Base-by-base conservation (phyloP, 1,139 yeast genomes). In the Yamadazyma sp. region DNA sequence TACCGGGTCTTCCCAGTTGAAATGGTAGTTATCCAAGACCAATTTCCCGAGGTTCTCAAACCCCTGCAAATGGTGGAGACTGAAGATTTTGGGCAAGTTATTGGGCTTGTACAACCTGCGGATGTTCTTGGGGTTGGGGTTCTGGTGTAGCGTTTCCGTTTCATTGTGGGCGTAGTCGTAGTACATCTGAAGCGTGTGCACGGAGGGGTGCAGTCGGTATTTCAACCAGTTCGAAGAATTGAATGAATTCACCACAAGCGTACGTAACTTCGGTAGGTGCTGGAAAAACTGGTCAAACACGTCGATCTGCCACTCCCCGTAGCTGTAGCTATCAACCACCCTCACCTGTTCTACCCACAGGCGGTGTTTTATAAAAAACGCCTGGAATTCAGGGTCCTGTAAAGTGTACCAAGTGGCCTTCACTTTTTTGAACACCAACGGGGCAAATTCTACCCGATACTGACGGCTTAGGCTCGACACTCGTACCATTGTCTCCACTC, bases 161-260 rank as follows among this genome's bases (percentile, higher is more conserved):
- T 60, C 66, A 27, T 42, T 47, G 40, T 61, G 60, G 11, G 39
- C 43, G 12, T 42, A 38, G 31, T 62, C 66, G 38, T 56, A 54
- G 46, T 63, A 63, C 16, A 71, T 47, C 1, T 62, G 53, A 14
- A 71, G 42, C 9, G 45, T 33, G 10, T 29, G 46, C 23, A 67
- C 39, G 14, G 44, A 45, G 10, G 40, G 31, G 38, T 58, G 52
- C 2, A 39, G 23, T 37, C 73, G 45, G 50, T 69, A 69, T 43
- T 69, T 69, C 23, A 71, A 51, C 77, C 77, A 71, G 41, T 65
- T 61, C 2, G 75, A 64, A 27, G 72, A 66, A 40, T 61, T 68
- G 34, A 54, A 56, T 2, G 73, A 55, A 42, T 67, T 66, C 17
- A 71, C 53, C 4, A 51, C 44, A 5, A 69, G 48, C 18, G 44